phyloP scores from a whole-genome alignment of 2,329 filamentous ascomycete genomes.

The Cercospora sp. region DNA sequence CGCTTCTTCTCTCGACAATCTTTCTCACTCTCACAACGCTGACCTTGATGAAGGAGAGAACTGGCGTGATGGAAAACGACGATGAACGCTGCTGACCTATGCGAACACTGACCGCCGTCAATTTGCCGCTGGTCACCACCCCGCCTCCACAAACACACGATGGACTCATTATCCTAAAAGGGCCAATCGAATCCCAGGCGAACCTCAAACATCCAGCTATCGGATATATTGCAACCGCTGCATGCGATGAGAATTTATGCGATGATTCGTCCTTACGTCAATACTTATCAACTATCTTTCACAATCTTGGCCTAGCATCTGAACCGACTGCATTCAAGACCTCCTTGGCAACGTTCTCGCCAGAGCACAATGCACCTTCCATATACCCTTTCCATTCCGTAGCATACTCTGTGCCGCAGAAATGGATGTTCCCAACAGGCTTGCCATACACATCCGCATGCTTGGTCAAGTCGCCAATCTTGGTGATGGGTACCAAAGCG shows the following conservation, averaged over 20 bases:
- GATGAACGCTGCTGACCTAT: background rate
- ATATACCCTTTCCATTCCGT: constrained; percentile 21
- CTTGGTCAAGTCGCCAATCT: constrained; percentile 8
- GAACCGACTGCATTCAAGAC: background rate
- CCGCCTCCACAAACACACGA: background rate
- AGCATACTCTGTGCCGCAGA: constrained; percentile 17
- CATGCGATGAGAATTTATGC: background rate
- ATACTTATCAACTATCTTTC: background rate
- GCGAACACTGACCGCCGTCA: background rate
- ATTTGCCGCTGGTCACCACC: constrained; percentile 7
- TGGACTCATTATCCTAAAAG: constrained; percentile 12
- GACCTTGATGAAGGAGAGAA: background rate
- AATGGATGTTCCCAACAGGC: constrained; percentile 15
- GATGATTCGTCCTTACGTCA: background rate
- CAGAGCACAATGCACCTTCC: constrained; percentile 17
- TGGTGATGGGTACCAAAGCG: constrained; percentile 6
- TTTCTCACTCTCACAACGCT: background rate
- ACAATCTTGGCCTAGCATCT: constrained; percentile 5
- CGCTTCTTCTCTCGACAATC: background rate
- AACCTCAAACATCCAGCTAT: background rate
- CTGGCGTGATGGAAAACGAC: background rate
- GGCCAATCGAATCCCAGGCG: constrained; percentile 2
- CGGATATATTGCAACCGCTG: background rate
- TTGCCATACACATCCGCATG: constrained; percentile 12
- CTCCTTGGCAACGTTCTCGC: constrained; percentile 12